These are phyloP conservation scores for Lactifluus volemus DNA, from an alignment of 768 basidiomycete genomes.

Conservation along the genomic window DNA sequence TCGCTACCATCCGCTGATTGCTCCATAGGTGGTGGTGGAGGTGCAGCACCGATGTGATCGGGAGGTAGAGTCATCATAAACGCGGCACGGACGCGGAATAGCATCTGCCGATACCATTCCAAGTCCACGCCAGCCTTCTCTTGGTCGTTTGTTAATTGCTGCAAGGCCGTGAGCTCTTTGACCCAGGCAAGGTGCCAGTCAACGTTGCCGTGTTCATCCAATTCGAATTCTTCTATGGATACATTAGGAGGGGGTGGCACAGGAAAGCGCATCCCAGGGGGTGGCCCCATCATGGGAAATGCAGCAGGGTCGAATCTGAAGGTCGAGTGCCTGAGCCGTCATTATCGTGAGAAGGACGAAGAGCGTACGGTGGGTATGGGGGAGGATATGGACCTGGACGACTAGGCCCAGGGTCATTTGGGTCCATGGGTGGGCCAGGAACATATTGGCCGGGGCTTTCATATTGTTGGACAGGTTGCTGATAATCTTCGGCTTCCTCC, in stretches of 20 bases:
- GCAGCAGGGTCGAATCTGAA: constrained; percentile 61
- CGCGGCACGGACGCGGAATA: constrained; percentile 65
- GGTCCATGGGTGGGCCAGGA: constrained; percentile 42
- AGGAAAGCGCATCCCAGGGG: constrained; percentile 53
- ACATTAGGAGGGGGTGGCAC: constrained; percentile 52
- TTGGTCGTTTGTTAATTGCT: constrained; percentile 70
- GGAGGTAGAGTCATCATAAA: constrained; percentile 42
- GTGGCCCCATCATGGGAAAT: constrained; percentile 45
- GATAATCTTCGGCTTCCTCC: constrained; percentile 53
- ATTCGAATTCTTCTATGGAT: constrained; percentile 55
- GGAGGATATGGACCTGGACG: constrained; percentile 48
- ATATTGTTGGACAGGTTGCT: constrained; percentile 39
- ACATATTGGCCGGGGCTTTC: constrained; percentile 53
- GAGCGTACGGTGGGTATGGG: constrained; percentile 50
- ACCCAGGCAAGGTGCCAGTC: constrained; percentile 75
- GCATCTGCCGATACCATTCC: constrained; percentile 84
- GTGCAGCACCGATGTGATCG: constrained; percentile 12
- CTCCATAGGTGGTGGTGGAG: constrained; percentile 16
- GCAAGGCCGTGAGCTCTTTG: constrained; percentile 69
- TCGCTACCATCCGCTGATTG: constrained; percentile 13
- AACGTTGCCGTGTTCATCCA: constrained; percentile 72
- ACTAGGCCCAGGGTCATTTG: constrained; percentile 54
- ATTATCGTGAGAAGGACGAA: neutral
- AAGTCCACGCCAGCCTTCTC: constrained; percentile 73
- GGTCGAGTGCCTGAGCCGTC: neutral